Conservation (phyloP, 2,329 filamentous ascomycete species). For the Pseudocercospora cruenta region DNA sequence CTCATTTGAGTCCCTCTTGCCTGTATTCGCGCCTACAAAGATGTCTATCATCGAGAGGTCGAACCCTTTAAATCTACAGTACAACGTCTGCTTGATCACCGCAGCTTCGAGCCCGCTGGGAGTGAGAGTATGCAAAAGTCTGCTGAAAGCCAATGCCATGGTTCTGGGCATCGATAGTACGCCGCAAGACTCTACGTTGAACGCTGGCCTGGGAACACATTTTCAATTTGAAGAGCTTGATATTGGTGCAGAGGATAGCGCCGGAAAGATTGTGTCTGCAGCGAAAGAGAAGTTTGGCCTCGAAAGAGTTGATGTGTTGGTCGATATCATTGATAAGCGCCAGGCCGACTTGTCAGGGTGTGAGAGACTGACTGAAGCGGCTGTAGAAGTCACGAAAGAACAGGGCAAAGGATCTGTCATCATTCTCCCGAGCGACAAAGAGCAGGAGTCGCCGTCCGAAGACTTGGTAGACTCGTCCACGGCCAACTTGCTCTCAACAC, state of each 20-base stretch:
- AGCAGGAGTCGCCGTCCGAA: background rate
- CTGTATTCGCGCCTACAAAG: background rate
- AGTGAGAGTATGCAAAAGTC: conserved; percentile 28
- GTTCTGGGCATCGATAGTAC: conserved; percentile 29
- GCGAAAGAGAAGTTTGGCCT: conserved; percentile 27
- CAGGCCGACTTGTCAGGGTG: conserved; percentile 8
- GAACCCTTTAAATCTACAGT: conserved; percentile 29
- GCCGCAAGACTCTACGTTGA: conserved; percentile 23
- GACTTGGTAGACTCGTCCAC: background rate
- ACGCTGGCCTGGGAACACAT: conserved; percentile 28
- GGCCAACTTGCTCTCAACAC: background rate
- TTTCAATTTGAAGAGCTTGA: conserved; percentile 28
- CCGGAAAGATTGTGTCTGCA: conserved; percentile 17
- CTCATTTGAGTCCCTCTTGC: background rate
- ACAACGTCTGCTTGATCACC: conserved; percentile 28
- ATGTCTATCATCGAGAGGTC: conserved; percentile 30
- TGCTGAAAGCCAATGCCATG: conserved; percentile 31
- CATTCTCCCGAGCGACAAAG: conserved; percentile 12
- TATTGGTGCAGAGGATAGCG: conserved; percentile 3
- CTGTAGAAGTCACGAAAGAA: conserved; percentile 20
- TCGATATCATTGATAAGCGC: conserved; percentile 19
- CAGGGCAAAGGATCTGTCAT: conserved; percentile 24
- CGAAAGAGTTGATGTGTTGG: conserved; percentile 25
- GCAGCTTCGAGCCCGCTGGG: conserved; percentile 26
- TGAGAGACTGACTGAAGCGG: conserved; percentile 8